These are phyloP conservation scores for Cairneyella variabilis DNA, from an alignment of 495 filamentous ascomycete species.

Conservation along the genomic window DNA sequence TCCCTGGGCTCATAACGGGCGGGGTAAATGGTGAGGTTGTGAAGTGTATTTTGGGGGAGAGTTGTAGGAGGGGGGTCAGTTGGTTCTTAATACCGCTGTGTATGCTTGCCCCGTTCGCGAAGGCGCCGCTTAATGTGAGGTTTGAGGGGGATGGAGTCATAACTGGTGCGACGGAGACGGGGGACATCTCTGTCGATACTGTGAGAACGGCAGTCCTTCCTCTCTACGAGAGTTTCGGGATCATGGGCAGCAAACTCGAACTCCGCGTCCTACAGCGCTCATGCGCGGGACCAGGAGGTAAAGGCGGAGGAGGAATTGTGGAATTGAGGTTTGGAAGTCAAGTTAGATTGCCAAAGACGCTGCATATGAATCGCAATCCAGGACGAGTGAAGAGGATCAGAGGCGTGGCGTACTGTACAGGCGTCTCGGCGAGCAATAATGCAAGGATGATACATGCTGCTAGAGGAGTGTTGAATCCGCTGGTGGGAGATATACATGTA, in stretches of 20 bases:
- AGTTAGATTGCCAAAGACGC: conserved; percentile 85
- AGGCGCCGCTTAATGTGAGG: conserved; percentile 79
- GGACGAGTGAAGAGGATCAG: conserved; percentile 85
- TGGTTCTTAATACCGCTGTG: conserved; percentile 91
- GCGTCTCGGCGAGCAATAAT: conserved; percentile 87
- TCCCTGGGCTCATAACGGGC: conserved; percentile 87
- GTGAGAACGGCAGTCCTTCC: conserved; percentile 92
- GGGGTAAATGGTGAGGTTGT: conserved; percentile 66
- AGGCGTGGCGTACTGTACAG: conserved; percentile 88
- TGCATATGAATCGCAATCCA: conserved; percentile 77
- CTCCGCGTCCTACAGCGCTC: conserved; percentile 76
- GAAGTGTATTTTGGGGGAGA: conserved; percentile 70
- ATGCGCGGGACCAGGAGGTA: conserved; percentile 66
- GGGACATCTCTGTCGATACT: conserved; percentile 86
- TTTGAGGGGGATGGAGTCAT: conserved; percentile 93
- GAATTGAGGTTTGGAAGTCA: conserved; percentile 90
- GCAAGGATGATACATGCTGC: conserved; percentile 91
- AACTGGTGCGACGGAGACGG: conserved; percentile 71
- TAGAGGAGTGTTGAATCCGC: conserved; percentile 78
- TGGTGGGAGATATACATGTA: conserved; percentile 82
- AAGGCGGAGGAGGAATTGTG: conserved; percentile 84
- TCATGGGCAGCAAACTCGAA: conserved; percentile 76
- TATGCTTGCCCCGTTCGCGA: conserved; percentile 89
- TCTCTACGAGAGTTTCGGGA: conserved; percentile 84
- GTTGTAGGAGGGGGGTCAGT: conserved; percentile 74